Evolutionary conservation across 2,329 filamentous ascomycete genomes (phyloP).

Genomic region (Chaetothyriales sp.): DNA sequence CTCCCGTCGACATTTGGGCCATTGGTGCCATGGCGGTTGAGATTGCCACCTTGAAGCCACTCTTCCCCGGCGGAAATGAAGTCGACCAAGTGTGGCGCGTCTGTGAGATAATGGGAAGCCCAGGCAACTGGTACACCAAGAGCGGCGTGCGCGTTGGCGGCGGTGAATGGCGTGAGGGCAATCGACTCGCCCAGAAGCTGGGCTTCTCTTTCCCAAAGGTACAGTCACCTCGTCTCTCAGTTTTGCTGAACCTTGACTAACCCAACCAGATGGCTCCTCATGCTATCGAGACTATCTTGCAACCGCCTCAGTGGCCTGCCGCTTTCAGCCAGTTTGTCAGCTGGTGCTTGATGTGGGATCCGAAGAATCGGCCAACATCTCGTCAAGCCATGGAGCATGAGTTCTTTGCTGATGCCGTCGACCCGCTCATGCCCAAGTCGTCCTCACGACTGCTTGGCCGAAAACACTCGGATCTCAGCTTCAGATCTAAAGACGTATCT

Average conservation of each 20-base stretch:
- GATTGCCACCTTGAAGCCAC: slow-evolving; percentile 84
- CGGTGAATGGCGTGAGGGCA: slow-evolving; percentile 94
- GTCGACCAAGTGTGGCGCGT: slow-evolving; percentile 98
- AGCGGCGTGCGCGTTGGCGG: slow-evolving; percentile 72
- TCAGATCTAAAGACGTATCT: slow-evolving; percentile 49
- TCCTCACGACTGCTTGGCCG: slow-evolving; percentile 72
- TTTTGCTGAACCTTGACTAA: slow-evolving; percentile 11
- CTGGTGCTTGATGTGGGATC: slow-evolving; percentile 98
- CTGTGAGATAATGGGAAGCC: slow-evolving; percentile 98
- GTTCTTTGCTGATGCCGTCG: slow-evolving; percentile 82
- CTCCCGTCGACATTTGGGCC: slow-evolving; percentile 96
- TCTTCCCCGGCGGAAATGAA: slow-evolving; percentile 95
- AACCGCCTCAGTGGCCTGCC: slow-evolving; percentile 77
- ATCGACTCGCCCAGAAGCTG: slow-evolving; percentile 80
- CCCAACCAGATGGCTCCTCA: slow-evolving; percentile 77
- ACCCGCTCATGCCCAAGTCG: slow-evolving; percentile 83
- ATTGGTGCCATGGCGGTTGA: slow-evolving; percentile 98
- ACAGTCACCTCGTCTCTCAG: slow-evolving; percentile 6
- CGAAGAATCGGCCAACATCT: slow-evolving; percentile 77
- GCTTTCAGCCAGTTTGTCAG: slow-evolving; percentile 86
- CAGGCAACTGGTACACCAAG: slow-evolving; percentile 96
- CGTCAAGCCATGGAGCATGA: slow-evolving; percentile 89
- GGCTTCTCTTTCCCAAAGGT: slow-evolving; percentile 93
- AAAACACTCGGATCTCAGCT: slow-evolving; percentile 72
- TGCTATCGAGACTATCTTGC: slow-evolving; percentile 85